Evolutionary conservation across 495 filamentous ascomycete species (phyloP), one percentile per base, ranked within the genome.

Genomic region (Penicillium pulvis): DNA sequence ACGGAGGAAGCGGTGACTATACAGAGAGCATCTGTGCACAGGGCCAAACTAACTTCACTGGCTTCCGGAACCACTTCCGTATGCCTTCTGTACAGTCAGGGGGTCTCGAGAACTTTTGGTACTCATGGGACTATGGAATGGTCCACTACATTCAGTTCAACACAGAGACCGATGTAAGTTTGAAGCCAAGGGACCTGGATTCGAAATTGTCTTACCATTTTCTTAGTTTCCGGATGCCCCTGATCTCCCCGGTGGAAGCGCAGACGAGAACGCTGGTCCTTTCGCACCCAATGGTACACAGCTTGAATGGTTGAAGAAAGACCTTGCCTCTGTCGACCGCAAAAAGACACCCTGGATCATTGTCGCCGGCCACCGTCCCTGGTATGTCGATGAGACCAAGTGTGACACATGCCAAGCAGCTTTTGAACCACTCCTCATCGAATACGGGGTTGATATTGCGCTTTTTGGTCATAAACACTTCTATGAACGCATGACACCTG

Each of bases 401-500:
- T 83, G 81, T 71, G 59, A 17, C 36, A 59, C 72, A 11, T 84
- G 81, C 72, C 70, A 78, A 53, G 55, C 48, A 17, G 78, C 73
- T 17, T 83, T 84, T 62, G 81, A 84, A 69, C 72, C 76, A 24
- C 55, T 83, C 11, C 62, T 83, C 19, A 71, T 76, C 58, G 69
- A 80, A 53, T 80, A 83, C 61, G 75, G 75, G 24, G 81, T 83
- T 30, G 81, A 84, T 61, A 62, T 84, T 14, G 79, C 69, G 26
- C 71, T 83, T 17, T 76, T 75, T 59, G 81, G 79, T 4, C 81
- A 84, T 62, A 72, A 77, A 46, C 81, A 84, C 50, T 75, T 72
- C 59, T 80, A 74, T 51, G 70, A 82, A 52, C 65, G 73, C 19
- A 30, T 60, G 17, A n/a, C 53, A 17, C 61, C 74, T 1, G 60